Evolutionary conservation across 805 yeast genomes (phyloP).

Genomic region (Kodamaea kakaduensis): DNA sequence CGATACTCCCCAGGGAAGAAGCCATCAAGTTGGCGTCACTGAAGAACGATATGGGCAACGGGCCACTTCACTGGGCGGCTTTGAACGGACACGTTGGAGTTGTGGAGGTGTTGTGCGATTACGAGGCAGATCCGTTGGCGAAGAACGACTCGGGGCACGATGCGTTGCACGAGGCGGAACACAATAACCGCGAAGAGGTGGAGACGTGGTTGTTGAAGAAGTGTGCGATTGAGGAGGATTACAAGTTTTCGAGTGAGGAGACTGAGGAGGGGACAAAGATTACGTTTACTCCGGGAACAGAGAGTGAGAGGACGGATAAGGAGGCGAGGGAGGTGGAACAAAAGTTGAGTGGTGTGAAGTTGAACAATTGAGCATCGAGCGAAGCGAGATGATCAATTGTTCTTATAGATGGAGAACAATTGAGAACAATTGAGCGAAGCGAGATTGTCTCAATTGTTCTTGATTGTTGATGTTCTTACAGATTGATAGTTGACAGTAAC

Average conservation of each 20-base stretch:
- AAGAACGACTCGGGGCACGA: conserved; percentile 79
- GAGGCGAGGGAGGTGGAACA: conserved; percentile 41
- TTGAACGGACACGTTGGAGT: conserved; percentile 76
- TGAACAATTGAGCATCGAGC: background rate
- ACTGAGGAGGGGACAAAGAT: conserved; percentile 37
- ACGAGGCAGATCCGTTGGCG: conserved; percentile 74
- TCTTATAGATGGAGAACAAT: background rate
- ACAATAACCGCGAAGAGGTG: conserved; percentile 66
- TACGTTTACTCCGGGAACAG: conserved; percentile 41
- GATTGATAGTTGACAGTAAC: too few species aligned
- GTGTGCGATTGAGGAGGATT: conserved; percentile 61
- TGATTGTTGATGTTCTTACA: background rate
- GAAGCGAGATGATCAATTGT: background rate
- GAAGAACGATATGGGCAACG: conserved; percentile 79
- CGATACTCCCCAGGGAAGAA: conserved; percentile 42
- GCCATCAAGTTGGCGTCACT: conserved; percentile 32
- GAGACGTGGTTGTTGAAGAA: conserved; percentile 73
- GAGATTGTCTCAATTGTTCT: background rate
- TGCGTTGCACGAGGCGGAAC: conserved; percentile 84
- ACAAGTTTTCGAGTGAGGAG: conserved; percentile 34
- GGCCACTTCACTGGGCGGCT: conserved; percentile 96
- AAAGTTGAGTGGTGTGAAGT: too few species aligned
- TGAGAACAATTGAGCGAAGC: background rate
- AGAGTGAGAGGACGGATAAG: conserved; percentile 40
- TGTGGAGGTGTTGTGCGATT: conserved; percentile 69